Conservation (phyloP, 1,284 basidiomycete species). For the Sporisorium graminicola region DNA sequence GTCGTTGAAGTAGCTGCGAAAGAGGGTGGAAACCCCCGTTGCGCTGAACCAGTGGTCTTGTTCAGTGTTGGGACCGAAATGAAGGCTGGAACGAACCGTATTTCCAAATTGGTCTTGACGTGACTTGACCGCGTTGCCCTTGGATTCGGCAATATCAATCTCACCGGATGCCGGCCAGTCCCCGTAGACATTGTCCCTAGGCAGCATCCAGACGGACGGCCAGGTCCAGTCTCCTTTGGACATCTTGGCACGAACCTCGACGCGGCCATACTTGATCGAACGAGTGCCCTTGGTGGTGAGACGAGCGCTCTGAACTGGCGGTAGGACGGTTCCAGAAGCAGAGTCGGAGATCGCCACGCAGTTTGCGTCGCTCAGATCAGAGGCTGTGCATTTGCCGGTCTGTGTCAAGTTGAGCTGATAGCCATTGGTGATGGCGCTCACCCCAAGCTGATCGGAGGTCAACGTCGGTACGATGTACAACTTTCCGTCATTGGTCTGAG, state of each 20-base stretch:
- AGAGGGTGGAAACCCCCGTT: slow-evolving; percentile 77
- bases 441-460: slow-evolving; percentile 80
- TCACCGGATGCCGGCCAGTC: slow-evolving; percentile 82
- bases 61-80: slow-evolving; percentile 77
- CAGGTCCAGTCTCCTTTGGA: slow-evolving; percentile 81
- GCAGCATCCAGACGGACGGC: slow-evolving; percentile 87
- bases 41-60: slow-evolving; percentile 81
- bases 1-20: slow-evolving; percentile 78
- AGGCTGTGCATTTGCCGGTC: slow-evolving; percentile 77
- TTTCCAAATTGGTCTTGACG: slow-evolving; percentile 78
- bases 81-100: slow-evolving; percentile 78
- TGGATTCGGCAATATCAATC: slow-evolving; percentile 82
- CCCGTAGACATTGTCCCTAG: slow-evolving; percentile 78
- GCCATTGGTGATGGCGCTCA: slow-evolving; percentile 76
- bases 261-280: slow-evolving; percentile 82
- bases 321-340: slow-evolving; percentile 73
- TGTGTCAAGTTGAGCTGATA: slow-evolving; percentile 82
- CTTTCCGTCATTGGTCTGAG: slow-evolving; percentile 79
- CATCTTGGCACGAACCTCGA: slow-evolving; percentile 83
- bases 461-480: slow-evolving; percentile 87
- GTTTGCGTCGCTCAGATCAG: neutral
- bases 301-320: slow-evolving; percentile 83
- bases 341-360: slow-evolving; percentile 70
- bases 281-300: slow-evolving; percentile 77
- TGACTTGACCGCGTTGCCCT: slow-evolving; percentile 70